These are phyloP conservation scores for Phialophora verrucosa DNA, from an alignment of 2,329 filamentous ascomycete species.

Conservation along the genomic window DNA sequence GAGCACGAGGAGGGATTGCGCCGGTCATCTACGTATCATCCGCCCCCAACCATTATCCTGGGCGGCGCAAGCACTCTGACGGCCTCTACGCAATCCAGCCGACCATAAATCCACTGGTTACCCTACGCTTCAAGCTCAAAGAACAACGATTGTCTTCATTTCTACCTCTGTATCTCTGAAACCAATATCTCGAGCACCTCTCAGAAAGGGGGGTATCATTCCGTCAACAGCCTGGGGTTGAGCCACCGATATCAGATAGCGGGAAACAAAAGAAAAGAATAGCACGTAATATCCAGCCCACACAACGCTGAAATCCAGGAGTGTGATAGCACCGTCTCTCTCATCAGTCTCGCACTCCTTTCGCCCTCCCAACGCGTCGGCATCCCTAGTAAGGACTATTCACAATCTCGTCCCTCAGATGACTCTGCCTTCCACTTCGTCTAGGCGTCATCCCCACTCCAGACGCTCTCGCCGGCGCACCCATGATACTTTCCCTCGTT, in stretches of 20 bases:
- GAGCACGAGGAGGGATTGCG: not conserved
- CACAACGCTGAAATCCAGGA: not conserved
- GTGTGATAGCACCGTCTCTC: not conserved
- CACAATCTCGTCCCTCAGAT: constrained; percentile 78
- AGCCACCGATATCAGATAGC: not conserved
- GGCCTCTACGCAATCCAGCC: not conserved
- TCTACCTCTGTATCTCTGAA: not conserved
- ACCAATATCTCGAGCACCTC: not conserved
- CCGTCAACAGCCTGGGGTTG: not conserved
- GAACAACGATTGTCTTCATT: not conserved
- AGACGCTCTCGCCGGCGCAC: constrained; percentile 56
- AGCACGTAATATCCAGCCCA: not conserved
- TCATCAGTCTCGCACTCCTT: not conserved
- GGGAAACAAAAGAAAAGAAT: constrained; percentile 4
- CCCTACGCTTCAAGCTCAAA: not conserved
- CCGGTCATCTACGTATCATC: not conserved
- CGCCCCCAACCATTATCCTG: not conserved
- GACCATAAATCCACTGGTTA: not conserved
- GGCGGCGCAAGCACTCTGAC: not conserved
- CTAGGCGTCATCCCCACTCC: constrained; percentile 49
- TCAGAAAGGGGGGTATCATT: constrained; percentile 3
- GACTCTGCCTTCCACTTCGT: constrained; percentile 56
- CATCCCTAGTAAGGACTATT: constrained; percentile 65
- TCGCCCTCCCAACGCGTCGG: not conserved
- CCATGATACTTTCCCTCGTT: constrained; percentile 89